phyloP scores from a whole-genome alignment of 768 basidiomycete genomes.

The Lactarius akahatsu region DNA sequence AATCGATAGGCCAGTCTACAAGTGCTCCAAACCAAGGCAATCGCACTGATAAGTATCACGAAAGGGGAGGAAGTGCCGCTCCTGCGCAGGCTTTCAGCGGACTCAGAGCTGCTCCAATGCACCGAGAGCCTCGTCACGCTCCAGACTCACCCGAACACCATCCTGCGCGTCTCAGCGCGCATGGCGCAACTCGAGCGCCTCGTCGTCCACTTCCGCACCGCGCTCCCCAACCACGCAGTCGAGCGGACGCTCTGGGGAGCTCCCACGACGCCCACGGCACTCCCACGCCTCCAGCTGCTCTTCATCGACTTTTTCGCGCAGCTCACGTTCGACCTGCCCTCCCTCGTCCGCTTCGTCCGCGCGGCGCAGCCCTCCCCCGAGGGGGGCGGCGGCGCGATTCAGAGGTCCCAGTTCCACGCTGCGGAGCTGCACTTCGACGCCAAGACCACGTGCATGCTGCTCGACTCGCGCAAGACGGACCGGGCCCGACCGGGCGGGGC shows the following conservation, averaged over 20 bases:
- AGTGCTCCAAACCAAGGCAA: too few species aligned
- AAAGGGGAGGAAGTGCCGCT: too few species aligned
- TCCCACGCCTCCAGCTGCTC: neutral
- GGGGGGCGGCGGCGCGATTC: too few species aligned
- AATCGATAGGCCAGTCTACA: too few species aligned
- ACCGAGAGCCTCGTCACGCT: neutral
- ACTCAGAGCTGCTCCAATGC: neutral
- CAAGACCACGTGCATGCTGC: too few species aligned
- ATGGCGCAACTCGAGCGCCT: constrained; percentile 9
- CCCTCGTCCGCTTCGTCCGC: neutral
- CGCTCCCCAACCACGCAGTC: neutral
- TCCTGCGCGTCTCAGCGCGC: neutral
- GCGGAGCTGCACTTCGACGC: too few species aligned
- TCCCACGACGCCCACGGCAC: neutral
- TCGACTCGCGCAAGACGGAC: too few species aligned
- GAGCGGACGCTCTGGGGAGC: neutral
- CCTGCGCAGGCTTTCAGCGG: too few species aligned
- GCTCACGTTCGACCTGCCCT: constrained; percentile 1
- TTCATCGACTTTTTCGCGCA: constrained; percentile 11
- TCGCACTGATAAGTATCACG: too few species aligned
- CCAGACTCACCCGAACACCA: neutral
- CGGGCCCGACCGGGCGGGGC: too few species aligned
- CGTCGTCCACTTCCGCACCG: neutral
- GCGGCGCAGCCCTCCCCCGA: too few species aligned
- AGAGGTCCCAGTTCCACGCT: too few species aligned